Evolutionary conservation across 2,329 filamentous ascomycete species (phyloP).

Genomic region (Fusarium cicatricum): DNA sequence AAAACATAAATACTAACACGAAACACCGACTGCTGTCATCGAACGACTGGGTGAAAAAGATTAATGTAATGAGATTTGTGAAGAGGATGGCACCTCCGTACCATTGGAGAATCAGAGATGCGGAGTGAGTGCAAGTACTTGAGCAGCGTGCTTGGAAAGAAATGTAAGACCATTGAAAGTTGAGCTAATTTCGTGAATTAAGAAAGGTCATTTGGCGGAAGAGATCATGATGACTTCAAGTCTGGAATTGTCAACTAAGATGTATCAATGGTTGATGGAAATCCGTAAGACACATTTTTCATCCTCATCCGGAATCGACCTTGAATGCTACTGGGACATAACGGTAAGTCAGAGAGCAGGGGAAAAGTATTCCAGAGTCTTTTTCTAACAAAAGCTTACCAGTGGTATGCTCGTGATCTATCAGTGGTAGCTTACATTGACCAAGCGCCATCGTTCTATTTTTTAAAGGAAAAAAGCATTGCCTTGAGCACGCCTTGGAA

Average conservation of each 20-base stretch:
- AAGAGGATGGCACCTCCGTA: slow-evolving; percentile 56
- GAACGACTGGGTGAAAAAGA: slow-evolving; percentile 44
- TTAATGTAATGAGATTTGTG: slow-evolving; percentile 53
- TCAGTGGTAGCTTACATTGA: too few species aligned
- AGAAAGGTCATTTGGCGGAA: slow-evolving; percentile 39
- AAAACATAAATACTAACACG: slow-evolving; percentile 52
- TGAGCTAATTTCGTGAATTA: slow-evolving; percentile 49
- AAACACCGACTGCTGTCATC: slow-evolving; percentile 46
- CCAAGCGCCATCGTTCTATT: too few species aligned
- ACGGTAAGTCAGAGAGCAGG: too few species aligned
- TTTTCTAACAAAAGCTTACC: too few species aligned
- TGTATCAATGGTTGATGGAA: too few species aligned
- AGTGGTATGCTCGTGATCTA: too few species aligned
- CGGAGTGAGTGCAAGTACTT: slow-evolving; percentile 50
- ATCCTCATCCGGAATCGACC: too few species aligned
- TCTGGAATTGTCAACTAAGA: not conserved
- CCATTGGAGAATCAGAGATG: slow-evolving; percentile 55
- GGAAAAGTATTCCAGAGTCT: too few species aligned
- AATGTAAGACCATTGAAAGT: slow-evolving; percentile 54
- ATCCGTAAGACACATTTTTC: too few species aligned
- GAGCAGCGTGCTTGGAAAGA: slow-evolving; percentile 50
- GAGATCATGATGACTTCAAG: not conserved
- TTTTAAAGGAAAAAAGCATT: too few species aligned
- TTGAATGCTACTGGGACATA: too few species aligned
- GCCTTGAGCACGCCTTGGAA: too few species aligned